Percentiles rank a stretch among this genome's conserved stretches.
Evolutionary conservation across 2,329 filamentous ascomycete species (phyloP).

Genomic region (Ceratocystis cubensis): DNA sequence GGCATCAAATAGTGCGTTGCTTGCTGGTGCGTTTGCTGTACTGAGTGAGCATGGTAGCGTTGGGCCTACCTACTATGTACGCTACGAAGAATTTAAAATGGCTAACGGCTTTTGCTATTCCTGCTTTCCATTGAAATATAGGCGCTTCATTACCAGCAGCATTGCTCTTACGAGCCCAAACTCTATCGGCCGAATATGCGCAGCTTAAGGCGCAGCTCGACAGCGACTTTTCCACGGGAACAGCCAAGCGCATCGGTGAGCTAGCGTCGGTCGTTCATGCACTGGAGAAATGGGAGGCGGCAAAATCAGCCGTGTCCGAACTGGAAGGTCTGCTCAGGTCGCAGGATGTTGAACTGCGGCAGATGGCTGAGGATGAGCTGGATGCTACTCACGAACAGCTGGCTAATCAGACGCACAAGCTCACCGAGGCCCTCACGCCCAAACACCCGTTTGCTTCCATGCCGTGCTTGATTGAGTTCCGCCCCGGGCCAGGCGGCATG

Average conservation of each 20-base stretch:
- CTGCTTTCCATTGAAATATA: not conserved
- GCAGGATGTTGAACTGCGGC: constrained; percentile 52
- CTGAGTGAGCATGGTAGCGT: not conserved
- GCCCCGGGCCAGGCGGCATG: constrained; percentile 80
- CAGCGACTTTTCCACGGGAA: constrained; percentile 42
- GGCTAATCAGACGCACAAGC: constrained; percentile 47
- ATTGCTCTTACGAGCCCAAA: constrained; percentile 47
- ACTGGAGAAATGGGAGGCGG: constrained; percentile 45
- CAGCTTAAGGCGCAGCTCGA: constrained; percentile 40
- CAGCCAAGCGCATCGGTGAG: constrained; percentile 49
- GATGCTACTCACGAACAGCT: constrained; percentile 51
- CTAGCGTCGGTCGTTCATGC: constrained; percentile 45
- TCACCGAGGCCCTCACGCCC: constrained; percentile 71
- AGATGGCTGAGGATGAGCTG: constrained; percentile 73
- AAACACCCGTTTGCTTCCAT: constrained; percentile 80
- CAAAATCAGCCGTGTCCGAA: constrained; percentile 42
- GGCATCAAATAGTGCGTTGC: constrained; percentile 8
- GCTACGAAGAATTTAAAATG: not conserved
- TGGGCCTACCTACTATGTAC: not conserved
- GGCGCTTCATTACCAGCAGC: constrained; percentile 31
- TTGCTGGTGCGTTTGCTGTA: not conserved
- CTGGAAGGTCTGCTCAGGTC: constrained; percentile 39
- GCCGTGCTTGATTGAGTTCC: constrained; percentile 81
- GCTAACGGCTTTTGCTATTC: not conserved
- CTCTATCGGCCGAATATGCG: constrained; percentile 45